A percentile compares a stretch with the other conserved stretches of the same genome.
Conservation (phyloP, 2,329 filamentous ascomycete species). For the Fusarium agapanthi region DNA sequence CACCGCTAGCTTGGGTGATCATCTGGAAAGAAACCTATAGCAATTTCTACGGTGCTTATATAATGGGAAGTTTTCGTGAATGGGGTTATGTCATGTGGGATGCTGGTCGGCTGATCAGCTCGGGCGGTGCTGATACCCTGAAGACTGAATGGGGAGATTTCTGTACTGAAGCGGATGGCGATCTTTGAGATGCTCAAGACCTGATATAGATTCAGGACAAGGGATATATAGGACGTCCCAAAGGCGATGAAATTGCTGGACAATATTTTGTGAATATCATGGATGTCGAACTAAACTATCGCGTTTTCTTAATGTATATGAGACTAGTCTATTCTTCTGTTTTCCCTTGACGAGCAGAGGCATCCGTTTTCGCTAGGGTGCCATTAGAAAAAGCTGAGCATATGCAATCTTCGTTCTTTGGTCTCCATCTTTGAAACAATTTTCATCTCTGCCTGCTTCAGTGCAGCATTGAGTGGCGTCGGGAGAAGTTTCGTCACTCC, state of each 20-base stretch:
- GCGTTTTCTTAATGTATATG: too few species aligned
- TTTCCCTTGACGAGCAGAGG: background rate
- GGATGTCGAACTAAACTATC: background rate
- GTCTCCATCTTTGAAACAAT: background rate
- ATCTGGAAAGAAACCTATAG: background rate
- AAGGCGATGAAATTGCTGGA: too few species aligned
- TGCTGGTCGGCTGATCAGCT: background rate
- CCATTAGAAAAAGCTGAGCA: background rate
- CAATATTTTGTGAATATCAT: background rate
- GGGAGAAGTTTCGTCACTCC: background rate
- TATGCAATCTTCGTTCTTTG: background rate
- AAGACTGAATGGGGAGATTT: background rate
- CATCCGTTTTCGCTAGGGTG: background rate
- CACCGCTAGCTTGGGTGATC: background rate
- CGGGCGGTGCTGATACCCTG: background rate
- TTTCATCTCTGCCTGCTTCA: conserved; percentile 2
- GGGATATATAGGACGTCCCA: too few species aligned
- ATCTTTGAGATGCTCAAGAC: background rate
- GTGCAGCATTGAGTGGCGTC: background rate
- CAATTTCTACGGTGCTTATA: background rate
- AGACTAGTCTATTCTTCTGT: too few species aligned
- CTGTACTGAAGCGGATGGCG: background rate
- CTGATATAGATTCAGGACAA: too few species aligned
- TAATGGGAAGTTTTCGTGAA: background rate
- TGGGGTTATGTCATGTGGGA: conserved; percentile 16